A percentile compares a stretch with the other conserved stretches of the same genome.
These are phyloP conservation scores for Arachnomyces sp. DNA, from an alignment of 2,329 filamentous ascomycete genomes.

Conservation along the genomic window DNA sequence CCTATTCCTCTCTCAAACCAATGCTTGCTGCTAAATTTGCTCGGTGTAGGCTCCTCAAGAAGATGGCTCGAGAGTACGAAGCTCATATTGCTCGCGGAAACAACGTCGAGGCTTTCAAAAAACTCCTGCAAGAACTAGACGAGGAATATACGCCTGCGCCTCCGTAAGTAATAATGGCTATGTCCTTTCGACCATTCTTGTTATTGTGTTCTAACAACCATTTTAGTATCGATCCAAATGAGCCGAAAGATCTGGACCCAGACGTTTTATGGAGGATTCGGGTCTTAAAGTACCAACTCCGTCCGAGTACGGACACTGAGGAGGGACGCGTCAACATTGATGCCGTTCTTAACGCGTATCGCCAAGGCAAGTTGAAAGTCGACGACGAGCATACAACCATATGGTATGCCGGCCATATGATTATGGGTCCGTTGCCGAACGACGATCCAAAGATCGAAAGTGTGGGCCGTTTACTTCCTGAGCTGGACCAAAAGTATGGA, in stretches of 20 bases:
- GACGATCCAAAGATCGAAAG: not conserved
- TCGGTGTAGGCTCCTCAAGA: no score
- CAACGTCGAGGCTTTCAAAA: not conserved
- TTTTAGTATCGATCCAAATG: not conserved
- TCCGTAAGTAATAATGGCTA: not conserved
- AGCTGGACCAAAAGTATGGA: not conserved
- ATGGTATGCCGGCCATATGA: slow-evolving; percentile 1
- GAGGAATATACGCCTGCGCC: not conserved
- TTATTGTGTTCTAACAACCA: not conserved
- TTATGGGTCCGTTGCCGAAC: not conserved
- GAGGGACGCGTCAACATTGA: slow-evolving; percentile 2
- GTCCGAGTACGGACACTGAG: no score
- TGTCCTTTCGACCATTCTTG: not conserved
- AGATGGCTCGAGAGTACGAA: not conserved
- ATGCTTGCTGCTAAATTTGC: not conserved
- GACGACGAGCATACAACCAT: not conserved
- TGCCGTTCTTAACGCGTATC: not conserved
- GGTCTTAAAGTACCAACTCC: not conserved
- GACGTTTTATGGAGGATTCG: not conserved
- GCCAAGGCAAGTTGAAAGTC: not conserved
- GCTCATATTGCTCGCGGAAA: not conserved
- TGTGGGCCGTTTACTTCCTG: not conserved
- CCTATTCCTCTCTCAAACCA: not conserved
- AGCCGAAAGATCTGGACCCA: not conserved
- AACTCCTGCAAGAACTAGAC: not conserved